phyloP scores from a whole-genome alignment of 306 rosid species.

The apple (Malus domestica) region DNA sequence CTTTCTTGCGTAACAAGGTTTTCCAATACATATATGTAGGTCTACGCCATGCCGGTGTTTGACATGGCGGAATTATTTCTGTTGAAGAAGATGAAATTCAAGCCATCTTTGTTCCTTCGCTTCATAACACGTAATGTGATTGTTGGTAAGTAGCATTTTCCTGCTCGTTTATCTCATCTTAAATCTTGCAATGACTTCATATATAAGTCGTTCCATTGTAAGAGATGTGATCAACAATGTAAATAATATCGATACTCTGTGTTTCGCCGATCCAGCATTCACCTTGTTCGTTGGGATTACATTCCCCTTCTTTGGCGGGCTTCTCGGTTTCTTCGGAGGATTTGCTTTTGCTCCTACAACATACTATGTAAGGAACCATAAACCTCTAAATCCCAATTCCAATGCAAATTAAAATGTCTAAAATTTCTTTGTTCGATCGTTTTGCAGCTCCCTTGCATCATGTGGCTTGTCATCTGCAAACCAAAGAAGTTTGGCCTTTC shows the following conservation, averaged over 20 bases:
- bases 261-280: slow-evolving; percentile 12
- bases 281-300: slow-evolving; percentile 28
- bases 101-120: slow-evolving; percentile 25
- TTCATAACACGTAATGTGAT: slow-evolving; percentile 13
- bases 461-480: slow-evolving; percentile 33
- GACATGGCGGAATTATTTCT: slow-evolving; percentile 27
- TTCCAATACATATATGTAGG: background rate
- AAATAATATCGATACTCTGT: background rate
- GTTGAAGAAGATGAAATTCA: slow-evolving; percentile 23
- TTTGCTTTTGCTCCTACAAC: slow-evolving; percentile 39
- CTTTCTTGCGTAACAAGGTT: background rate
- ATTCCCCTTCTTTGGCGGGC: slow-evolving; percentile 42
- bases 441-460: slow-evolving; percentile 42
- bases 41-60: slow-evolving; percentile 35
- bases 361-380: slow-evolving; percentile 22
- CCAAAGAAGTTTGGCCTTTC: slow-evolving; percentile 29
- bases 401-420: background rate
- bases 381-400: background rate
- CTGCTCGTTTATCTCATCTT: background rate
- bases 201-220: background rate
- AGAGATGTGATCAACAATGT: background rate
- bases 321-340: slow-evolving; percentile 38
- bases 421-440: background rate
- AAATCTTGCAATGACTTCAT: background rate
- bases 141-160: slow-evolving; percentile 23